Conservation (phyloP, 169 alveolate species). For the Cystoisospora suis region DNA sequence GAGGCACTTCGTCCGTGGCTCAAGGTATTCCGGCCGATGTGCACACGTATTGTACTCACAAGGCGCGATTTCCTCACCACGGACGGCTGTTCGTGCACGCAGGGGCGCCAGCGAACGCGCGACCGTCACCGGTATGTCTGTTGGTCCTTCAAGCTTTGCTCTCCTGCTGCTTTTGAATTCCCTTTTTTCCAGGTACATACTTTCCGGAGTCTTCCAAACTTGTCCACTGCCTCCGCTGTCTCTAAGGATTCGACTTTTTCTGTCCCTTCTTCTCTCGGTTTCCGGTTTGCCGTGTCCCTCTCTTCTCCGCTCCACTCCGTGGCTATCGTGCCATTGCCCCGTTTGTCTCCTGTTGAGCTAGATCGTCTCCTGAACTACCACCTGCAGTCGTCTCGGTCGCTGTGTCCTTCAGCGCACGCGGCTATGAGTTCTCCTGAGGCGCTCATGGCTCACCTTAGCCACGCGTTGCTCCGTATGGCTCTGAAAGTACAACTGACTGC, state of each 20-base stretch:
- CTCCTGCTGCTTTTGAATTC: background rate
- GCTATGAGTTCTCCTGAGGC: background rate
- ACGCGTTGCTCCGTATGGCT: background rate
- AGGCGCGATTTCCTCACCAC: no score
- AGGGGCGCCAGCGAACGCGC: no score
- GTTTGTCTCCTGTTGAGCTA: background rate
- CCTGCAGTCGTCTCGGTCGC: background rate
- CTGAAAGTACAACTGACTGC: background rate
- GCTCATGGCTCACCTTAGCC: background rate
- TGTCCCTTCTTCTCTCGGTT: background rate
- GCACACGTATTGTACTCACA: no score
- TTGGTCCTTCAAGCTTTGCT: no score
- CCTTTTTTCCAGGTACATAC: background rate
- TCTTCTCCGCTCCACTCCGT: background rate
- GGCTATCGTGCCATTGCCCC: background rate
- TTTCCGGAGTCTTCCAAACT: background rate
- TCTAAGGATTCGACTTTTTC: background rate
- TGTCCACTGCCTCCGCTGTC: background rate
- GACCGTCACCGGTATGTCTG: no score
- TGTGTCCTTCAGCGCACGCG: background rate
- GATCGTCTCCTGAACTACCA: conserved; percentile 18
- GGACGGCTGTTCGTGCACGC: no score
- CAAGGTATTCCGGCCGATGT: no score
- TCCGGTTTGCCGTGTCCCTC: conserved; percentile 2
- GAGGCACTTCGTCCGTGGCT: no score